Evolutionary conservation across 345 rosid genomes (phyloP).

Genomic region (Syzygium aqueum): DNA sequence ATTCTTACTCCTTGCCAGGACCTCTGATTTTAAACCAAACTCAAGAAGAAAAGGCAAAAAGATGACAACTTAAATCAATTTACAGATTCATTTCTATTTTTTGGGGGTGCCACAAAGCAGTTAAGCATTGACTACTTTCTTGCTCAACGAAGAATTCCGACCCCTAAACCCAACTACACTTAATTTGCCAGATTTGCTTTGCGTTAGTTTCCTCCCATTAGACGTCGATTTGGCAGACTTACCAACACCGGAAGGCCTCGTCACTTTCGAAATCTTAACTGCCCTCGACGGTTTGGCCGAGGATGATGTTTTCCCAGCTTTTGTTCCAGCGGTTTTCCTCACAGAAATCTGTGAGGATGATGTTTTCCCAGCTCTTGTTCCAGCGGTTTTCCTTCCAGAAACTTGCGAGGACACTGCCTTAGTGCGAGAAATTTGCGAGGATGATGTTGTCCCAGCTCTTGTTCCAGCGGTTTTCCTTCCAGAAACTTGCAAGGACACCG

Average conservation of each 20-base stretch:
- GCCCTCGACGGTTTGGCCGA: conserved; percentile 29
- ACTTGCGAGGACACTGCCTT: conserved; percentile 11
- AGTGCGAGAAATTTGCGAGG: not conserved
- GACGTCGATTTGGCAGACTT: conserved; percentile 6
- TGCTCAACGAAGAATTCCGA: conserved; percentile 33
- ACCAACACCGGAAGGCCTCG: conserved; percentile 6
- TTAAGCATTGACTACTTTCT: conserved; percentile 28
- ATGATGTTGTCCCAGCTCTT: no score
- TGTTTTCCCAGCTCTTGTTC: no score
- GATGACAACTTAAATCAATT: not conserved
- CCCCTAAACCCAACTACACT: conserved; percentile 77
- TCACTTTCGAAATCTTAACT: conserved; percentile 7
- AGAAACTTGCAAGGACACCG: conserved; percentile 7
- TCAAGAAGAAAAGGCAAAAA: not conserved
- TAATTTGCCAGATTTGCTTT: conserved; percentile 32
- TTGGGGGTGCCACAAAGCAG: conserved; percentile 4
- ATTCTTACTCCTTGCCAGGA: not conserved
- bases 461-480: conserved; percentile 12
- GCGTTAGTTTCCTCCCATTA: conserved; percentile 10
- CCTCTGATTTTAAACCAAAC: not conserved
- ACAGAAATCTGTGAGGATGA: no score
- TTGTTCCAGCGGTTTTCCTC: conserved; percentile 5
- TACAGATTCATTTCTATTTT: not conserved
- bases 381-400: no score
- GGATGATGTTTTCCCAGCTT: conserved; percentile 23